Base-by-base conservation (phyloP, 78 protist genomes). In the Dictyostelium discoideum region DNA sequence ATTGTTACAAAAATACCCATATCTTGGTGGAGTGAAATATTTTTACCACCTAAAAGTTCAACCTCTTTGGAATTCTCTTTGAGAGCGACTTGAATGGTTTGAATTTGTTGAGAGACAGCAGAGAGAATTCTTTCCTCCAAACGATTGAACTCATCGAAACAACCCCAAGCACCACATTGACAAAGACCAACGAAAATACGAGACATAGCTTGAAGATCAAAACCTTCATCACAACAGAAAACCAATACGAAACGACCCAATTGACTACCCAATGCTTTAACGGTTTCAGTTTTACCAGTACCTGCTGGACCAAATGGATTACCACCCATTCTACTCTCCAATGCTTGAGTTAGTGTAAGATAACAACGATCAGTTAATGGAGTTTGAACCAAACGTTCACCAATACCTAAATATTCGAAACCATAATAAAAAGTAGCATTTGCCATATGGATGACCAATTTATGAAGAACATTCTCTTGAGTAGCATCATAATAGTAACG, bases 71-170 rank as follows among this genome's bases (percentile, higher is more conserved):
- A 88, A 32, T 92, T 84, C 40, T 94, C 97, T 40, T 85, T 39
- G 67, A 97, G 96, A 3, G 98, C 97, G 13, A 69, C 50, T 95
- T 99, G 99, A 90, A 99, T 99, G 86, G 97, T 96, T 83, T 98
- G 99, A 86, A 99, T 98, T 86, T 99, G 99, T 81, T 99, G 99
- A 13, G 99, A 99, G 14, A 99, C 99, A 22, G 99, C 99, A 7
- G 99, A 98, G 57, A 99, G 98, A 42, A 98, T 99, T 57, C 99
- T 96, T 93, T 99, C 99, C 78, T 99, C 99, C 26, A 99, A 98
- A 20, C 99, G 98, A 84, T 99, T 99, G 97, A 99, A 99, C 94
- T 99, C 99, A 89, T 99, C 99, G 87, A 99, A 99, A 97, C 99
- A 99, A 86, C 99, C 99, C 99, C 99, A 99, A 14, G 99, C 99